Percentiles rank a stretch among this genome's conserved stretches.
Conservation (phyloP, 2,329 filamentous ascomycete species). For the Hymenoscyphus infarciens region DNA sequence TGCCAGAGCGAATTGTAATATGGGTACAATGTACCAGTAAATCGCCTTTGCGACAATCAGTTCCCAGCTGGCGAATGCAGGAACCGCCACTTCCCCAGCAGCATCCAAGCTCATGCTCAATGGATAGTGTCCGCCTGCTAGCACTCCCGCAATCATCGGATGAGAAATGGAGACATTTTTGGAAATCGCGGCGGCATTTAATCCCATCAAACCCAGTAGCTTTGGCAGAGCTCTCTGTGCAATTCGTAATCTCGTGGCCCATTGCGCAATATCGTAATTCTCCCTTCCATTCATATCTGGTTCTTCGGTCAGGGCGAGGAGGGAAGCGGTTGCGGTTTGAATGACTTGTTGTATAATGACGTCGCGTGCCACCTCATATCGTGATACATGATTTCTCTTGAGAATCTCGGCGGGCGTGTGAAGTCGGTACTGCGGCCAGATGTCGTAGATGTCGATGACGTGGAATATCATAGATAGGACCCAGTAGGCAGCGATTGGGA, state of each 20-base stretch:
- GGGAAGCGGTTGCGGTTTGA: conserved; percentile 69
- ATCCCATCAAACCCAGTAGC: conserved; percentile 65
- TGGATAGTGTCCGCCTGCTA: conserved; percentile 81
- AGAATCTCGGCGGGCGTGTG: conserved; percentile 90
- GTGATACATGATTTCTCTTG: conserved; percentile 85
- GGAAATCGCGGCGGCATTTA: conserved; percentile 73
- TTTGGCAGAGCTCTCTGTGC: conserved; percentile 74
- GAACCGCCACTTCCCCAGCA: conserved; percentile 50
- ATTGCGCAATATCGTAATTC: conserved; percentile 82
- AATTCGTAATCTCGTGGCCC: conserved; percentile 78
- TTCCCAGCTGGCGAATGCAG: conserved; percentile 84
- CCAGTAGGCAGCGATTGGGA: conserved; percentile 88
- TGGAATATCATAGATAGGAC: conserved; percentile 76
- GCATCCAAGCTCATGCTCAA: conserved; percentile 57
- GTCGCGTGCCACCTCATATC: conserved; percentile 83
- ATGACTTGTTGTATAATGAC: conserved; percentile 90
- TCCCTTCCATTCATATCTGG: conserved; percentile 72
- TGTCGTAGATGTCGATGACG: conserved; percentile 76
- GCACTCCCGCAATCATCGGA: conserved; percentile 68
- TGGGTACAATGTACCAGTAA: conserved; percentile 76
- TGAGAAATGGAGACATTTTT: conserved; percentile 69
- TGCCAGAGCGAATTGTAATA: conserved; percentile 71
- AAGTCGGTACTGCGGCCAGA: conserved; percentile 86
- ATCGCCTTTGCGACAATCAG: conserved; percentile 67
- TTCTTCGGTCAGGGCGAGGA: conserved; percentile 69